Percentiles rank a stretch among this genome's conserved stretches.
Conservation (phyloP, 768 basidiomycete species). For the Dendrothele bispora region DNA sequence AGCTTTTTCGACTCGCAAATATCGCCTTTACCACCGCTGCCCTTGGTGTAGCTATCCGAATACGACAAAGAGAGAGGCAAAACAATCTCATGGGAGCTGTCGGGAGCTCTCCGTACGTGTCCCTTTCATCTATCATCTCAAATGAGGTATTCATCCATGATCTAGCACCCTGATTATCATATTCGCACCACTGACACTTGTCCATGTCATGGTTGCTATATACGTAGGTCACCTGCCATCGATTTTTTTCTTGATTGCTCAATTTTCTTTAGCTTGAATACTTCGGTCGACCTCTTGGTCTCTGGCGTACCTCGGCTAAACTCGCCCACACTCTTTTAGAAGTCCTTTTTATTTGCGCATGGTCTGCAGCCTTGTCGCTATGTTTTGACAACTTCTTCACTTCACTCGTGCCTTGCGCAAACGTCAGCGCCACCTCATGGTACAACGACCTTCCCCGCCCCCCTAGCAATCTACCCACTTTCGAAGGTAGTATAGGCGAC, state of each 20-base stretch:
- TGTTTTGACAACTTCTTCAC: conserved; percentile 93
- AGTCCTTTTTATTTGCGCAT: conserved; percentile 90
- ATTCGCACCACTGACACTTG: conserved; percentile 78
- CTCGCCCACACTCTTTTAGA: conserved; percentile 85
- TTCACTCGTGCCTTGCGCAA: conserved; percentile 75
- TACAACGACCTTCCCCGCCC: conserved; percentile 69
- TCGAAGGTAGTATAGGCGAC: conserved; percentile 50
- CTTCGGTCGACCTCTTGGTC: conserved; percentile 87
- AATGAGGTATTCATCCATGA: background rate
- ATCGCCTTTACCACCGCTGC: conserved; percentile 80
- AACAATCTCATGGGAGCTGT: conserved; percentile 63
- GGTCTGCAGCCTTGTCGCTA: conserved; percentile 87
- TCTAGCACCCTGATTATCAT: conserved; percentile 78
- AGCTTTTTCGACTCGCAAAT: conserved; percentile 87
- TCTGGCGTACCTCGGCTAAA: conserved; percentile 88
- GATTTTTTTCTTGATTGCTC: conserved; percentile 8
- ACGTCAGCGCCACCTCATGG: conserved; percentile 62
- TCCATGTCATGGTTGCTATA: conserved; percentile 83
- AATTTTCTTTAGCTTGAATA: conserved; percentile 72
- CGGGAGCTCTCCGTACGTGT: conserved; percentile 77
- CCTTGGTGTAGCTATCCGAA: conserved; percentile 75
- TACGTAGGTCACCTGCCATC: conserved; percentile 55
- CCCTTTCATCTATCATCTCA: background rate
- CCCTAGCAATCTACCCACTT: conserved; percentile 36
- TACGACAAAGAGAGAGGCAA: conserved; percentile 57